A percentile compares a stretch with the other conserved stretches of the same genome.
phyloP scores from a whole-genome alignment of 495 filamentous ascomycete species.

The Durotheca rogersii region DNA sequence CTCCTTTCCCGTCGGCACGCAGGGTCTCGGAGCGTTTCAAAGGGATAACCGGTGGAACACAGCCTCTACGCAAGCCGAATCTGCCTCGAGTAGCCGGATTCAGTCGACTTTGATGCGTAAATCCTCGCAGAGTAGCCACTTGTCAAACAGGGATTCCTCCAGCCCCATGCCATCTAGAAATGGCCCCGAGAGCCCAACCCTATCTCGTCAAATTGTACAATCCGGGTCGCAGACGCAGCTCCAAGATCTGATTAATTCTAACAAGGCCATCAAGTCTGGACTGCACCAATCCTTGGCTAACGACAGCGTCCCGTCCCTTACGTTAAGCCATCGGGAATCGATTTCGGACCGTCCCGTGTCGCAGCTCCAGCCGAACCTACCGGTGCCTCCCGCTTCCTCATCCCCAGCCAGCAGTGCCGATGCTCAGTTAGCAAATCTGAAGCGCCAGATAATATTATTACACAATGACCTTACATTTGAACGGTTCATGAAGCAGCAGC shows the following conservation, averaged over 20 bases:
- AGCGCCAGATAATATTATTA: slow-evolving; percentile 65
- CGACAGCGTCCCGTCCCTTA: slow-evolving; percentile 52
- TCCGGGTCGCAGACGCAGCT: slow-evolving; percentile 51
- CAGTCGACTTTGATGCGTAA: slow-evolving; percentile 34
- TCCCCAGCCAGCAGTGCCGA: slow-evolving; percentile 22
- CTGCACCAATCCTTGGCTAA: slow-evolving; percentile 52
- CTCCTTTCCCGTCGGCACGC: slow-evolving; percentile 28
- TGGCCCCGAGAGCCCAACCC: slow-evolving; percentile 56
- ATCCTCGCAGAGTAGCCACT: slow-evolving; percentile 44
- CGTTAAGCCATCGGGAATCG: slow-evolving; percentile 45
- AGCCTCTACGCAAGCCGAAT: slow-evolving; percentile 47
- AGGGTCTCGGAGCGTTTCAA: slow-evolving; percentile 16
- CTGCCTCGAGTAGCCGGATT: slow-evolving; percentile 33
- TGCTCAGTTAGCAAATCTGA: slow-evolving; percentile 57
- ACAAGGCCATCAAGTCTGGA: slow-evolving; percentile 52
- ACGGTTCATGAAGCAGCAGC: slow-evolving; percentile 72
- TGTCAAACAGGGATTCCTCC: slow-evolving; percentile 43
- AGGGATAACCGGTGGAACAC: slow-evolving; percentile 48
- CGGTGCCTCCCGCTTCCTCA: slow-evolving; percentile 1
- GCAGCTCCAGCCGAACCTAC: slow-evolving; percentile 25
- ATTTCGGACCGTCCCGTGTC: slow-evolving; percentile 31
- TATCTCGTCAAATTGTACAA: slow-evolving; percentile 48
- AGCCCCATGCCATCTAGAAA: slow-evolving; percentile 41
- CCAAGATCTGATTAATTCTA: slow-evolving; percentile 55
- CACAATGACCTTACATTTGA: slow-evolving; percentile 77